Base-by-base conservation (phyloP, 371 early-diverging fungal genomes). In the Lichtheimia ramosa region DNA sequence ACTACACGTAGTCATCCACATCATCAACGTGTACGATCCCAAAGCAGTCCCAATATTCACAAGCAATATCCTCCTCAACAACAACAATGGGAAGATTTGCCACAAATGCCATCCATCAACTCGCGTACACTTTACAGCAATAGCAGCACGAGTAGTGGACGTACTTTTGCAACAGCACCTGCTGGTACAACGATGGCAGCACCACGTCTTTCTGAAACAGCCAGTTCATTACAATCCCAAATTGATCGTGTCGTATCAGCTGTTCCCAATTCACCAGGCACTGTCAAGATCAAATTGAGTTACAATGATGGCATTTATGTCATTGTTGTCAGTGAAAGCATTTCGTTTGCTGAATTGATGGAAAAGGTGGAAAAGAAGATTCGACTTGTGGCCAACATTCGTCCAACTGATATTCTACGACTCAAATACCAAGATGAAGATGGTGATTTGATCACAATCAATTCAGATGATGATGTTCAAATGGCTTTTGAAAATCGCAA, bases 341-440 rank as follows among this genome's bases (percentile, higher is more conserved):
- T 91, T 54, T 69, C 86, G 15, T 94, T 84, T 73, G 69, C 65
- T 24, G 95, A 93, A 43, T 77, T 98, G 42, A 78, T 87, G 54
- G 87, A 85, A 39, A 85, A 89, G 28, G 90, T 98, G 2, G 94
- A 94, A 65, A 81, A 88, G 55, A 97, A 97, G 75, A 88, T 96
- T 60, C 79, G 90, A 40, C 72, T 95, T 14, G 89, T 94, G 34
- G 89, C 91, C 6, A 75, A 83, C 54, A 56, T 75, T 3, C 62
- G 66, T 15, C 66, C 80, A 8, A 64, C 75, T 21, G 74, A 84
- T 25, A 10, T 67, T 25, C 61, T 96, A 23, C 83, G 89, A 46
- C 83, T 96, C 48, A 87, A 90, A 60, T 97, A 96, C 69, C 86
- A 85, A 65, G 96, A 97, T 68, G 96, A 96, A 72, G 96, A 96